phyloP scores from a whole-genome alignment of 768 basidiomycete species.

The Tulasnella sp. region DNA sequence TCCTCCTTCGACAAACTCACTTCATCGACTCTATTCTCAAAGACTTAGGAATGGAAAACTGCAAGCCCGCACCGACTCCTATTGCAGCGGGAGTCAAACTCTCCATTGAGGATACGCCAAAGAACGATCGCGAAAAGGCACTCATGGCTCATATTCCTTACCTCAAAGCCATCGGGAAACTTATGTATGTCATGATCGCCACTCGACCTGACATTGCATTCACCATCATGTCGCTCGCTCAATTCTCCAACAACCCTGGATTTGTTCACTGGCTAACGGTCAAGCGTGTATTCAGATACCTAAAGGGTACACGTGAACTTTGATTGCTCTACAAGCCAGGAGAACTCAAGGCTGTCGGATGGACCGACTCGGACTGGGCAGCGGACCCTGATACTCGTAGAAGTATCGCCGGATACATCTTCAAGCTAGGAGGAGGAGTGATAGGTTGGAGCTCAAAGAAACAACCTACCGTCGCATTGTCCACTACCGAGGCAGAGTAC shows the following conservation, averaged over 20 bases:
- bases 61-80: background rate
- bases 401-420: constrained; percentile 22
- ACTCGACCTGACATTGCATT: constrained; percentile 19
- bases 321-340: constrained; percentile 1
- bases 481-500: constrained; percentile 25
- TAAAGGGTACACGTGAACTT: constrained; percentile 11
- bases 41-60: constrained; percentile 6
- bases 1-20: constrained; percentile 9
- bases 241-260: constrained; percentile 17
- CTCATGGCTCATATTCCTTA: constrained; percentile 6
- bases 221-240: constrained; percentile 9
- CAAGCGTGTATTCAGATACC: constrained; percentile 18
- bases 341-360: background rate
- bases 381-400: constrained; percentile 17
- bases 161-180: constrained; percentile 15
- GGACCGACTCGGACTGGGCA: constrained; percentile 25
- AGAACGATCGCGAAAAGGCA: constrained; percentile 1
- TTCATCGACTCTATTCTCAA: constrained; percentile 15
- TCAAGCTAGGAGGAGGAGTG: constrained; percentile 26
- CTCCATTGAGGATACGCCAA: background rate
- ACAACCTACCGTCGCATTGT: constrained; percentile 31
- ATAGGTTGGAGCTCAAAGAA: constrained; percentile 30
- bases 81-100: constrained; percentile 5
- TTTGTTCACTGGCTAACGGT: constrained; percentile 17
- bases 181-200: constrained; percentile 14